Base-by-base conservation (phyloP, 345 rosid species). In the Eucalyptus cloeziana region DNA sequence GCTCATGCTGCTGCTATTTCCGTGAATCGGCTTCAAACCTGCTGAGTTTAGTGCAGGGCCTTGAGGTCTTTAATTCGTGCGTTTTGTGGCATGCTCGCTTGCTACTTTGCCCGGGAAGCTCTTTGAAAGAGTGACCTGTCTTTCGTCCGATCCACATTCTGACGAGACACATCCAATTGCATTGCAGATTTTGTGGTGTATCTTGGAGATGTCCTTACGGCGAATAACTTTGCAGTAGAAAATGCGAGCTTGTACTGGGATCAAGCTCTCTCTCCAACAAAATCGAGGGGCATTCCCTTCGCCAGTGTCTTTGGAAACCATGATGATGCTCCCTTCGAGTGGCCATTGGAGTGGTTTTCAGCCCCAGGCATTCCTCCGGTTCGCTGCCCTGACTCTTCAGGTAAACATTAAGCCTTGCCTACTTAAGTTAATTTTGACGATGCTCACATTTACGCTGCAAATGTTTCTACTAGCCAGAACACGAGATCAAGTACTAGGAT, bases 341-440 rank as follows among this genome's bases (percentile, higher is more conserved):
- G 99, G 99, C 99, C 97, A 17, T 85, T 94, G 69, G 94, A 94
- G 85, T 96, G 99, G 99, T 95, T 97, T 91, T 95, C 96, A 10
- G 80, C 95, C 88, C 81, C 95, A 15, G 98, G 98, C 54, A 91
- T 94, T 88, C 99, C 98, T 89, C 93, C 90, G 31, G 49, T 94
- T 88, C 86, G 8, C 43, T 96, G 99, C 87, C 95, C 95, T 16
- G 49, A 95, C 8, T 76, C 43, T 76, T 21, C 83, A 40, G 83
- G 83, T 76, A 21, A 76, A 21, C 45, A 76, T 76, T 21, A 22
- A 21, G 27, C 1, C 43, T 76, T 76, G 83, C 47, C 43, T 76
- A 40, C 27, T 21, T 21, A 21, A 21, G 83, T 40, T 21, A 40
- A 76, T 40, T 44, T 76, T 76, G 7, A 24, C 1, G 9, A 76